Evolutionary conservation across 176 grass and related monocot species (phyloP).

Genomic region (Oryza coarctata): DNA sequence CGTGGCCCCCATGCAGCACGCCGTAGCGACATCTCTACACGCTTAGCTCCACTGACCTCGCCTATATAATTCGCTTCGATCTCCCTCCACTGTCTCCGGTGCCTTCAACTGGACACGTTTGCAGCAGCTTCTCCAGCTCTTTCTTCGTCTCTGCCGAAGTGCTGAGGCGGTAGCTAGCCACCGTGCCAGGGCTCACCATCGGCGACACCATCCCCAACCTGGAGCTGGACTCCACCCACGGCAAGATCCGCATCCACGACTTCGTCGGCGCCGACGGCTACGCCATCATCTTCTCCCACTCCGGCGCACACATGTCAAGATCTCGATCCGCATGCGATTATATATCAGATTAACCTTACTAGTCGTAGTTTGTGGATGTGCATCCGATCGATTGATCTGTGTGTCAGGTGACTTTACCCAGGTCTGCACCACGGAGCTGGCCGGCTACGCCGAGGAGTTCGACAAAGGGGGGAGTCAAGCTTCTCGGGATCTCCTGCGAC

Average conservation of each 20-base stretch:
- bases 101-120: not conserved
- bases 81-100: not conserved
- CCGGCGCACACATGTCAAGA: slow-evolving; percentile 16
- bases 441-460: slow-evolving; percentile 61
- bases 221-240: slow-evolving; percentile 82
- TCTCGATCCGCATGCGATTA: too few species aligned
- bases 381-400: not conserved
- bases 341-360: too few species aligned
- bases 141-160: too few species aligned
- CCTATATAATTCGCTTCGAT: not conserved
- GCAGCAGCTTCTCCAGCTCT: not conserved
- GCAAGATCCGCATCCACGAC: slow-evolving; percentile 76
- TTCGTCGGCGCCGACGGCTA: slow-evolving; percentile 53
- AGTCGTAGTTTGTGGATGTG: not conserved
- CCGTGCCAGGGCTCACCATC: slow-evolving; percentile 87
- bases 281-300: slow-evolving; percentile 91
- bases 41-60: not conserved
- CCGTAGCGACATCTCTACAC: slow-evolving; percentile 17
- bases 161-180: too few species aligned
- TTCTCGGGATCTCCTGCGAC: slow-evolving; percentile 86
- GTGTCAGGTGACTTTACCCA: slow-evolving; percentile 72
- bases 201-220: slow-evolving; percentile 83
- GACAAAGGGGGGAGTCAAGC: slow-evolving; percentile 82
- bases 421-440: slow-evolving; percentile 97
- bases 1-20: slow-evolving; percentile 37